Evolutionary conservation across 176 grass and related monocot species (phyloP).

Genomic region (Bonia amplexicaulis): DNA sequence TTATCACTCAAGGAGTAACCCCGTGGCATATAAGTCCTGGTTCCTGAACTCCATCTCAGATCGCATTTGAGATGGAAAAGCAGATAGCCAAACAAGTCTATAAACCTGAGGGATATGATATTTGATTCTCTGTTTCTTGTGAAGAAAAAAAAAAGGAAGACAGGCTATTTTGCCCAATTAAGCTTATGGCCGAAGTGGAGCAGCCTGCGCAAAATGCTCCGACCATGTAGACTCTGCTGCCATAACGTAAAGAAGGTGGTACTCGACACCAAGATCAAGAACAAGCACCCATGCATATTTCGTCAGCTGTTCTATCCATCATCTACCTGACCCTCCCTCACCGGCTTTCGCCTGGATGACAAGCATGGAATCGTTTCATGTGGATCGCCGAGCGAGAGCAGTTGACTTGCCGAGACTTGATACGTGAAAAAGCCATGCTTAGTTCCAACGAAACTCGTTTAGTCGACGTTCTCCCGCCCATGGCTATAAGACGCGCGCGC

Average conservation of each 20-base stretch:
- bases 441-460: slow-evolving; percentile 36
- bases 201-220: neutral
- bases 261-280: neutral
- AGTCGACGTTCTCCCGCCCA: neutral
- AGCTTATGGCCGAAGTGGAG: neutral
- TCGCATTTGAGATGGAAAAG: no score
- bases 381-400: neutral
- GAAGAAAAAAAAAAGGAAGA: neutral
- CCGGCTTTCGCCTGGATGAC: neutral
- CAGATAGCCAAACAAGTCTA: no score
- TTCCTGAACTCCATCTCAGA: no score
- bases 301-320: neutral
- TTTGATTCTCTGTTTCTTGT: neutral
- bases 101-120: no score
- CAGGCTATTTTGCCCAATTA: neutral
- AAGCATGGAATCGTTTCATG: slow-evolving; percentile 55
- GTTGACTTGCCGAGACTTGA: slow-evolving; percentile 43
- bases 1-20: no score
- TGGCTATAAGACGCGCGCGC: slow-evolving; percentile 1
- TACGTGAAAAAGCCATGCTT: slow-evolving; percentile 43
- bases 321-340: neutral
- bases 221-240: slow-evolving; percentile 13
- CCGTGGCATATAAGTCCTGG: no score
- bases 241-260: slow-evolving; percentile 3
- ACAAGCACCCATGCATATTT: neutral